These are phyloP conservation scores for Pythium volutum DNA, from an alignment of 352 stramenopile species.

Conservation along the genomic window DNA sequence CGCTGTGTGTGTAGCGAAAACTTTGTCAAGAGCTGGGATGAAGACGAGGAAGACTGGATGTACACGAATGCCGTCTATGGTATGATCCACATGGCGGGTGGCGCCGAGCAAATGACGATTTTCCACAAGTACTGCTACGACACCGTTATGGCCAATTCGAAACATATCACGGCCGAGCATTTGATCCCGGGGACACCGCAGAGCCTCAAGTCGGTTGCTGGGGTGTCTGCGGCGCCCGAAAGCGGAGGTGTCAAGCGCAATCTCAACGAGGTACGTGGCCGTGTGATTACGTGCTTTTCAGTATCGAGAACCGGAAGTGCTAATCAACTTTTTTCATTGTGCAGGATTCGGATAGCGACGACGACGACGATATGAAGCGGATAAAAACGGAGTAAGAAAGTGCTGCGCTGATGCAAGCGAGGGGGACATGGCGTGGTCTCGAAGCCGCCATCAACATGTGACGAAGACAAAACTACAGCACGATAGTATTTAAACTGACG, in stretches of 20 bases:
- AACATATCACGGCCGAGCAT: constrained; percentile 70
- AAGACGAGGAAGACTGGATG: constrained; percentile 90
- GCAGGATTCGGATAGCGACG: constrained; percentile 56
- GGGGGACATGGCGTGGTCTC: background rate
- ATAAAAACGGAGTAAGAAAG: constrained; percentile 47
- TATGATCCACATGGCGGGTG: constrained; percentile 56
- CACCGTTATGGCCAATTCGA: constrained; percentile 78
- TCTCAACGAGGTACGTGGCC: constrained; percentile 35
- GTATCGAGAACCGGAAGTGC: no score
- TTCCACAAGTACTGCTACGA: constrained; percentile 91
- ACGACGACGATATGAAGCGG: constrained; percentile 69
- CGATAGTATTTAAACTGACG: constrained; percentile 28
- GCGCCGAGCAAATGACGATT: constrained; percentile 62
- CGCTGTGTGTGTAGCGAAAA: constrained; percentile 51
- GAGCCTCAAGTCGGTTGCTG: constrained; percentile 28
- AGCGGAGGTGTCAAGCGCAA: constrained; percentile 45
- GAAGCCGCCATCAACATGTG: background rate
- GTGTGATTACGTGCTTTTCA: no score
- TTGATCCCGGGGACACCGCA: constrained; percentile 56
- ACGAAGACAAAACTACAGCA: background rate
- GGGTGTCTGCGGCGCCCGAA: constrained; percentile 20
- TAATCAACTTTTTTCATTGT: constrained; percentile 16
- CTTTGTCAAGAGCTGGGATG: constrained; percentile 82
- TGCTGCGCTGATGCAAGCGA: background rate
- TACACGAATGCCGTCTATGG: constrained; percentile 86